These are phyloP conservation scores for Melampsora larici-populina DNA, from an alignment of 1,284 basidiomycete genomes.

Conservation along the genomic window DNA sequence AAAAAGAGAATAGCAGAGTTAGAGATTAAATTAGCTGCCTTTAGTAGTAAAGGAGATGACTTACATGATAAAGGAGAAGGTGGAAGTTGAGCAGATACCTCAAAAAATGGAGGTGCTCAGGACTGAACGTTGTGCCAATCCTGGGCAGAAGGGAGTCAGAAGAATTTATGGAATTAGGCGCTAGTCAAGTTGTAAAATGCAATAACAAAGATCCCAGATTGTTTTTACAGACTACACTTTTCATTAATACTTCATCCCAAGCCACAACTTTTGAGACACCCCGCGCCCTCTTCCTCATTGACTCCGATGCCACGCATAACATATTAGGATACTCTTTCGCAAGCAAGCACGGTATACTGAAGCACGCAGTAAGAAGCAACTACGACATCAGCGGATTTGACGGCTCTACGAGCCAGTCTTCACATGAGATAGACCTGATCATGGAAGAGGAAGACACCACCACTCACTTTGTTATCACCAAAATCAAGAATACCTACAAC, in stretches of 20 bases:
- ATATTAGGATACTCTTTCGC: neutral
- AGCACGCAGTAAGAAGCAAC: neutral
- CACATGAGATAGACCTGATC: neutral
- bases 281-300: neutral
- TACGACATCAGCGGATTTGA: neutral
- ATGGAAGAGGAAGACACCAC: neutral
- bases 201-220: neutral
- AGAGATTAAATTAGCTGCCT: neutral
- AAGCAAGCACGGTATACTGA: neutral
- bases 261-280: neutral
- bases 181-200: neutral
- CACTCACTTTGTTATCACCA: neutral
- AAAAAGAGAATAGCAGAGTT: neutral
- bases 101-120: neutral
- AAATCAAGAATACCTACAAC: neutral
- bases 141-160: neutral
- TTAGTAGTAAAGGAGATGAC: neutral
- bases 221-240: neutral
- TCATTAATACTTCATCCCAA: neutral
- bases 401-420: neutral
- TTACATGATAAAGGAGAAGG: neutral
- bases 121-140: neutral
- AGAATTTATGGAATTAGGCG: neutral
- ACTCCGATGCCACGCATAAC: neutral
- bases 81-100: neutral